These are phyloP conservation scores for Cryptococcus amylolentus DNA, from an alignment of 1,284 basidiomycete genomes.

Conservation along the genomic window DNA sequence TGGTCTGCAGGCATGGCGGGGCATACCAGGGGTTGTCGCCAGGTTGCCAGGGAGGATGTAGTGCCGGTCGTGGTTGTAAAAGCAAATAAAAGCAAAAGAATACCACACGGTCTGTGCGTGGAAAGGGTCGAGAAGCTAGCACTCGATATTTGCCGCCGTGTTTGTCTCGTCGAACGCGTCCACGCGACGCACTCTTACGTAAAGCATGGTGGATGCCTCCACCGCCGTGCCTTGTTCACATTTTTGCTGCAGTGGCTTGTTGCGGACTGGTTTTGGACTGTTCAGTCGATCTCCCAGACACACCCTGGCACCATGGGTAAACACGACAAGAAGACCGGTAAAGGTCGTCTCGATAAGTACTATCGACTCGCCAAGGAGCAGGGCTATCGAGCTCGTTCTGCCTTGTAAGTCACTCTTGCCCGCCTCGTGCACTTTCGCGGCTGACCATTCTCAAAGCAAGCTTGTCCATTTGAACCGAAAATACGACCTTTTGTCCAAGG, in stretches of 20 bases:
- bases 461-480: slow-evolving; percentile 99
- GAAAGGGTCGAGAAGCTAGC: neutral
- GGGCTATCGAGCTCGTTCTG: slow-evolving; percentile 98
- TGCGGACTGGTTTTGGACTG: neutral
- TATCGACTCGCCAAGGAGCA: slow-evolving; percentile 81
- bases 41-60: too few species aligned
- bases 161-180: neutral
- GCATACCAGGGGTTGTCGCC: neutral
- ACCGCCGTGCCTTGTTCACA: too few species aligned
- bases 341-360: slow-evolving; percentile 93
- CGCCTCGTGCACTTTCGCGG: neutral
- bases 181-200: too few species aligned
- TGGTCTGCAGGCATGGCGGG: neutral
- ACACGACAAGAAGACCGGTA: slow-evolving; percentile 57
- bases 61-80: too few species aligned
- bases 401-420: slow-evolving; percentile 58
- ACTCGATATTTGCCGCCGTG: neutral
- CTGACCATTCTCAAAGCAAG: slow-evolving; percentile 57
- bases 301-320: slow-evolving; percentile 44
- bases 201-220: too few species aligned
- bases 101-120: neutral
- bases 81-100: neutral
- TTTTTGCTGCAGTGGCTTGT: neutral
- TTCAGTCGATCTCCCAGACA: neutral
- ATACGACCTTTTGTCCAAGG: slow-evolving; percentile 84